Evolutionary conservation across 805 yeast genomes (phyloP).

Genomic region (Metschnikowia lochheadii): DNA sequence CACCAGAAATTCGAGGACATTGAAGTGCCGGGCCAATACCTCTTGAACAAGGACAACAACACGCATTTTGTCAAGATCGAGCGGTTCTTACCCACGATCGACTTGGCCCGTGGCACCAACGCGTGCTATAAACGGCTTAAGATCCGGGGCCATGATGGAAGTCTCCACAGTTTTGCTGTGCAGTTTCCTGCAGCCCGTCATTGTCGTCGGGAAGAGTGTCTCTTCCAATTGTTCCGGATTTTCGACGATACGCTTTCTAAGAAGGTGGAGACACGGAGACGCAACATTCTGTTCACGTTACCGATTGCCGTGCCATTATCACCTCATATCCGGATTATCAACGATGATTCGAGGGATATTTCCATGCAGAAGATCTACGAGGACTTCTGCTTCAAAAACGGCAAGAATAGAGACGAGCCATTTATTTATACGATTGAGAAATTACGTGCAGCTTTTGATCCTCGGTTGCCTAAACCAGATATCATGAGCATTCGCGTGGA

Average conservation of each 20-base stretch:
- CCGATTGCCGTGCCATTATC: conserved; percentile 93
- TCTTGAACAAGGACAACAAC: conserved; percentile 82
- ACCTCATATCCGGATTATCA: conserved; percentile 87
- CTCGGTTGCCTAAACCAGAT: conserved; percentile 90
- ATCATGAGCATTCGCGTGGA: conserved; percentile 84
- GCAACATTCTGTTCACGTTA: conserved; percentile 78
- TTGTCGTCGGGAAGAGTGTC: conserved; percentile 92
- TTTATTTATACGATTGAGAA: conserved; percentile 81
- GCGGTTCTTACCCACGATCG: conserved; percentile 84
- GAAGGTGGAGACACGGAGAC: conserved; percentile 82
- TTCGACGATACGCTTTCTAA: conserved; percentile 76
- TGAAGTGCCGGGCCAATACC: conserved; percentile 95
- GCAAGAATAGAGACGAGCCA: conserved; percentile 83
- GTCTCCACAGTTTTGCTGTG: conserved; percentile 86
- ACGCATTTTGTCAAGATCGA: conserved; percentile 91
- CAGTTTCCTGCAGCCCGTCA: conserved; percentile 98
- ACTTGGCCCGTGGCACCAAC: conserved; percentile 82
- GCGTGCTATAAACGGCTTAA: conserved; percentile 86
- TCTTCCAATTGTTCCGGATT: conserved; percentile 86
- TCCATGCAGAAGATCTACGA: conserved; percentile 85
- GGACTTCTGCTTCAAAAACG: conserved; percentile 68
- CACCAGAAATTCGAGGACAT: conserved; percentile 97
- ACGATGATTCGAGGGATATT: conserved; percentile 72
- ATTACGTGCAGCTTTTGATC: conserved; percentile 88
- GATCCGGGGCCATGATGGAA: conserved; percentile 92